These are phyloP conservation scores for Cladophialophora psammophila DNA, from an alignment of 2,329 filamentous ascomycete species.

Conservation along the genomic window DNA sequence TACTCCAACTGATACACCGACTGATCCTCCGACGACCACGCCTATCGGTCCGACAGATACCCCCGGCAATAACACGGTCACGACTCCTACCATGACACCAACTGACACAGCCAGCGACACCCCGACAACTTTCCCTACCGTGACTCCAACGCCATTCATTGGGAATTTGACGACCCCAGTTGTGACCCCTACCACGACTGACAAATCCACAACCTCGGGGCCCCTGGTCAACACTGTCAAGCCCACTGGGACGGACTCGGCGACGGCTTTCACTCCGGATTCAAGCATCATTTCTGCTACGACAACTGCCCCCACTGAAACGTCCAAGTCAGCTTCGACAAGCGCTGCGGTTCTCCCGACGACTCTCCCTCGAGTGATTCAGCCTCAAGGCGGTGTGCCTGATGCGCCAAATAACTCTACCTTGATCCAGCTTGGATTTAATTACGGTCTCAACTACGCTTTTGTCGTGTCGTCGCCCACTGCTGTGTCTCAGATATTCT, in stretches of 20 bases:
- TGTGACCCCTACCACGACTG: constrained; percentile 21
- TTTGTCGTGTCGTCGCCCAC: constrained; percentile 77
- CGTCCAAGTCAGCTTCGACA: constrained; percentile 45
- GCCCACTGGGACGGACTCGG: constrained; percentile 56
- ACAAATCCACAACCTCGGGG: constrained; percentile 20
- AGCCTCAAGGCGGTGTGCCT: constrained; percentile 68
- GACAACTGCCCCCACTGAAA: constrained; percentile 41
- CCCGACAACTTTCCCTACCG: constrained; percentile 15
- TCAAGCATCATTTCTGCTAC: constrained; percentile 44
- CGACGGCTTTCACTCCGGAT: constrained; percentile 48
- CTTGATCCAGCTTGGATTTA: constrained; percentile 85
- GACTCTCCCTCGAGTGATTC: constrained; percentile 75
- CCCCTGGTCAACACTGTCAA: constrained; percentile 42
- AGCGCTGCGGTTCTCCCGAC: constrained; percentile 65
- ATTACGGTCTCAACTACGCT: constrained; percentile 78
- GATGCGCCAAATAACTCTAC: constrained; percentile 68
- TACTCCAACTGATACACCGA: constrained; percentile 2
- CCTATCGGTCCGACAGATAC: constrained; percentile 7
- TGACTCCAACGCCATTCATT: constrained; percentile 36
- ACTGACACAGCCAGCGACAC: constrained; percentile 9
- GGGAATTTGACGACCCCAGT: constrained; percentile 30
- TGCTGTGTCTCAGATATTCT: constrained; percentile 85
- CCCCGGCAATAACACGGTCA: constrained; percentile 7
- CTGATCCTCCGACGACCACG: constrained; percentile 1
- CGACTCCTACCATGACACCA: constrained; percentile 13